A percentile compares a stretch with the other conserved stretches of the same genome.
Conservation (phyloP, 345 rosid species). For the Populus alba region DNA sequence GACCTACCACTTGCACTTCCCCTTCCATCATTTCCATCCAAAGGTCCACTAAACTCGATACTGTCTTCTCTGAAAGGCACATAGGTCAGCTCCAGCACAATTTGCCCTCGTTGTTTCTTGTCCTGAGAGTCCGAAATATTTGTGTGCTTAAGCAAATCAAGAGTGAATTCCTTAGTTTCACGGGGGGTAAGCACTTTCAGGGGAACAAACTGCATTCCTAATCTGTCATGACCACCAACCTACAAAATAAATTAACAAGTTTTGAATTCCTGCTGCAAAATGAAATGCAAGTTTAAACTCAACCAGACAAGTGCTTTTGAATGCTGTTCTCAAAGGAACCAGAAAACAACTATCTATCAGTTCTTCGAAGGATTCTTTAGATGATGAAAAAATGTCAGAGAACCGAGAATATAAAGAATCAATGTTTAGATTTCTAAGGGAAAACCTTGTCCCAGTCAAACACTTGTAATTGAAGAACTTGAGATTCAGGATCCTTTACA, state of each 20-base stretch:
- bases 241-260: conserved; percentile 16
- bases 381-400: not conserved
- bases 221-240: conserved; percentile 72
- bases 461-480: conserved; percentile 65
- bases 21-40: conserved; percentile 27
- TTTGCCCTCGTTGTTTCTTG: conserved; percentile 54
- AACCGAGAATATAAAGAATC: not conserved
- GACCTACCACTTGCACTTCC: conserved; percentile 27
- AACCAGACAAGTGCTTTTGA: not conserved
- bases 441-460: conserved; percentile 83
- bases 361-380: not conserved
- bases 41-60: conserved; percentile 25
- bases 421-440: not conserved
- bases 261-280: not conserved
- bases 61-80: conserved; percentile 67
- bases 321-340: not conserved
- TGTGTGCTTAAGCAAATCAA: conserved; percentile 66
- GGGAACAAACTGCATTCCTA: conserved; percentile 73
- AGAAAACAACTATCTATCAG: not conserved
- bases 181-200: conserved; percentile 44
- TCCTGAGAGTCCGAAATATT: conserved; percentile 36
- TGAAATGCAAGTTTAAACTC: conserved; percentile 5
- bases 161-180: conserved; percentile 48
- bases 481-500: conserved; percentile 59
- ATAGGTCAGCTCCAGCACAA: conserved; percentile 54